Evolutionary conservation across 129 eudicot species (phyloP).

Genomic region (Scalesia atractyloides): DNA sequence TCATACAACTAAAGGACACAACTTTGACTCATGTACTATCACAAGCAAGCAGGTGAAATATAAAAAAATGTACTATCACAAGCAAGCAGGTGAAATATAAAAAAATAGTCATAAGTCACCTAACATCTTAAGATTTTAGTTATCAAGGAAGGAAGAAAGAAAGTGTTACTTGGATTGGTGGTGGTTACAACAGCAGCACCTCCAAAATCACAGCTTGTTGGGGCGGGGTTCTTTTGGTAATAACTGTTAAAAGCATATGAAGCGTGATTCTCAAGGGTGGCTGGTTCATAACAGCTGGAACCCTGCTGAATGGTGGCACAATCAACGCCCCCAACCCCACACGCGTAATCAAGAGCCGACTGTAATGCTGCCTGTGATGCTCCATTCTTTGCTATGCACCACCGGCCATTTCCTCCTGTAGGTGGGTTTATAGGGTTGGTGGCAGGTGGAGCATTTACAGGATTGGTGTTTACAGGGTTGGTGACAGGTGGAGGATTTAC

Average conservation of each 20-base stretch:
- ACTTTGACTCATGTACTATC: too few relatives aligned
- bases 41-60: not conserved
- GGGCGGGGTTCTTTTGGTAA: conserved; percentile 76
- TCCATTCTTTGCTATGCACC: conserved; percentile 89
- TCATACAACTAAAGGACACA: not conserved
- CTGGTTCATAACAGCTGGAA: conserved; percentile 75
- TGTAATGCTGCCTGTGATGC: conserved; percentile 57
- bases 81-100: not conserved
- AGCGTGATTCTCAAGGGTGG: conserved; percentile 73
- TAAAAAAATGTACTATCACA: not conserved
- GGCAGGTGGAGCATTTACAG: conserved; percentile 32
- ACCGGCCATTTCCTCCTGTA: conserved; percentile 43
- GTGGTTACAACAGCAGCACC: conserved; percentile 68
- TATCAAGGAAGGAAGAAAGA: conserved; percentile 11
- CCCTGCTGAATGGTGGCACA: conserved; percentile 82
- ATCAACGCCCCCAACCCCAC: conserved; percentile 90
- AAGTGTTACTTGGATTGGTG: conserved; percentile 70
- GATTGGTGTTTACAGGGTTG: conserved; percentile 16
- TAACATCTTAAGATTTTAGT: too few relatives aligned
- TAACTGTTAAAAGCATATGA: conserved; percentile 89
- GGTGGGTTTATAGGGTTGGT: conserved; percentile 53
- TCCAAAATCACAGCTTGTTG: conserved; percentile 90
- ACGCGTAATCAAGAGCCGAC: conserved; percentile 83
- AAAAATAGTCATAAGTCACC: not conserved
- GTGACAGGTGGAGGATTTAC: conserved; percentile 26